A percentile compares a stretch with the other conserved stretches of the same genome.
Conservation (phyloP, 805 yeast species). For the Lachancea meyersii region DNA sequence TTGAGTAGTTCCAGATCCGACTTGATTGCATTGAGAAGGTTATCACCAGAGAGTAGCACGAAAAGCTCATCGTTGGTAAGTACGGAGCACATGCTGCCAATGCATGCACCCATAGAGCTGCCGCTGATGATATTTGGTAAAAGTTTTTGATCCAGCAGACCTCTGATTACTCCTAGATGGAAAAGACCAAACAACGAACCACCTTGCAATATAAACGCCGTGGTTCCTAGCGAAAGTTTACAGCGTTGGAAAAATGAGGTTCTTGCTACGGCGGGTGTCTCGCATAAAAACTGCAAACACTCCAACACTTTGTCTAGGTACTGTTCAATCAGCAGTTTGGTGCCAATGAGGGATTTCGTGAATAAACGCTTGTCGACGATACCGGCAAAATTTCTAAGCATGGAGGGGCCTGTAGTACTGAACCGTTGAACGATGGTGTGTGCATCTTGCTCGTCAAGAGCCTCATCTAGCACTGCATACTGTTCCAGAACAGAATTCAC, state of each 20-base stretch:
- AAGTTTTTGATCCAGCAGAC: conserved; percentile 65
- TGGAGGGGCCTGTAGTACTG: conserved; percentile 58
- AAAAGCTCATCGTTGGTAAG: conserved; percentile 59
- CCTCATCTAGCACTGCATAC: conserved; percentile 52
- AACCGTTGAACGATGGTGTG: conserved; percentile 56
- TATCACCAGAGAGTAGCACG: conserved; percentile 37
- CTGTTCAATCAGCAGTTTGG: conserved; percentile 75
- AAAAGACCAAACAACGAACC: conserved; percentile 92
- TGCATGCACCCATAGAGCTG: conserved; percentile 88
- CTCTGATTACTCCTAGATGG: conserved; percentile 87
- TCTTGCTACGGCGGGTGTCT: conserved; percentile 44
- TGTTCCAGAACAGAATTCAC: conserved; percentile 76
- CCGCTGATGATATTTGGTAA: conserved; percentile 87
- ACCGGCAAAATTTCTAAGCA: conserved; percentile 86
- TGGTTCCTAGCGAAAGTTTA: conserved; percentile 79
- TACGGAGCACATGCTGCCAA: conserved; percentile 79
- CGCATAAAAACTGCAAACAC: conserved; percentile 55
- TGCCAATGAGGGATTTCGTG: conserved; percentile 79
- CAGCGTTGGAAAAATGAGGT: conserved; percentile 76
- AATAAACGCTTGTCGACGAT: conserved; percentile 74
- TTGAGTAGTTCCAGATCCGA: conserved; percentile 53
- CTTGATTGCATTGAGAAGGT: conserved; percentile 40
- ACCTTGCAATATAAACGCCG: conserved; percentile 88
- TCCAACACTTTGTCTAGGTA: conserved; percentile 63
- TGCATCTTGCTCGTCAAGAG: conserved; percentile 51